phyloP scores from a whole-genome alignment of 768 basidiomycete species.

The Mrakia frigida region DNA sequence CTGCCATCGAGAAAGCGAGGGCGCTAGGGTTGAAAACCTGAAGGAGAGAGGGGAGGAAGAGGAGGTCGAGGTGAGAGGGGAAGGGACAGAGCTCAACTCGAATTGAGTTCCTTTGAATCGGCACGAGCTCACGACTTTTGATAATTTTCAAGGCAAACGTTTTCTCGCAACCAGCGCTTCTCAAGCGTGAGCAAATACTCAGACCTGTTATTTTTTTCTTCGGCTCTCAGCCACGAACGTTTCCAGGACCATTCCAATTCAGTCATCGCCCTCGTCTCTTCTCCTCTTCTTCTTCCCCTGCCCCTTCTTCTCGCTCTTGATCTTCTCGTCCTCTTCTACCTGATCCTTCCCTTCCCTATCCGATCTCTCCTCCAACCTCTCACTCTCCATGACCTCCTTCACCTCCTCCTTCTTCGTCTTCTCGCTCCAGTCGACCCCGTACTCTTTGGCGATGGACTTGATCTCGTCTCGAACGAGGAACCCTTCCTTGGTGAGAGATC shows the following conservation, averaged over 20 bases:
- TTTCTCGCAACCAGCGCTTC: no score
- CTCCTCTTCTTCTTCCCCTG: slow-evolving; percentile 1
- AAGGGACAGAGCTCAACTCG: background rate
- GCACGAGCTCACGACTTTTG: no score
- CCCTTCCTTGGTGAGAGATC: slow-evolving; percentile 8
- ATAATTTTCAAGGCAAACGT: no score
- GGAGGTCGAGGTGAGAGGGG: background rate
- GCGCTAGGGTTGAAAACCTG: background rate
- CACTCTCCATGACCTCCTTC: background rate
- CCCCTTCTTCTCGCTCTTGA: background rate
- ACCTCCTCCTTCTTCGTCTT: background rate
- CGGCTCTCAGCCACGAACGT: background rate
- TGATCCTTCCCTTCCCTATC: background rate
- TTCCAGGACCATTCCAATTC: background rate
- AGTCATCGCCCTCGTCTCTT: slow-evolving; percentile 5
- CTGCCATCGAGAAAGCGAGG: background rate
- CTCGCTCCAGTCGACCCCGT: slow-evolving; percentile 25
- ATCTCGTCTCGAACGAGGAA: slow-evolving; percentile 14
- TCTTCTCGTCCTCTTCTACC: background rate
- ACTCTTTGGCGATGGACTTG: slow-evolving; percentile 8
- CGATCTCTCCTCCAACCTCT: background rate
- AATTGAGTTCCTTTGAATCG: background rate
- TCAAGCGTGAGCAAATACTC: background rate
- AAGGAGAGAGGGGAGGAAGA: background rate
- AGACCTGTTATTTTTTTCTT: background rate